These are phyloP conservation scores for Ophiosphaerella herpotricha DNA, from an alignment of 2,329 filamentous ascomycete species.

Conservation along the genomic window DNA sequence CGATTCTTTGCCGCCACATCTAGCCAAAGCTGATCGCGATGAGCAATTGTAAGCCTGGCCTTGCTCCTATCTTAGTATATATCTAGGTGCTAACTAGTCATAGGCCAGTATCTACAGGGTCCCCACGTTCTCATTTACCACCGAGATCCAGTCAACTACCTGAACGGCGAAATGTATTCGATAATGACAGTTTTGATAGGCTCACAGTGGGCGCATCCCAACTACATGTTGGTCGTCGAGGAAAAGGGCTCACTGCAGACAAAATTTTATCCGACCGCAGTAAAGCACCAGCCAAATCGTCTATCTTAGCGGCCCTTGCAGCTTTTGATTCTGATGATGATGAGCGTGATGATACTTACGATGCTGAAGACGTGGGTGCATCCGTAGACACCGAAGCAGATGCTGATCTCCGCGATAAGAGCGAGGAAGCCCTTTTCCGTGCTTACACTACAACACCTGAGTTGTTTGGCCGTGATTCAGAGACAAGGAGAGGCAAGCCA, in stretches of 20 bases:
- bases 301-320: slow-evolving; percentile 85
- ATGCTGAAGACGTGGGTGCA: slow-evolving; percentile 87
- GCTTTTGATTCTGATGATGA: slow-evolving; percentile 94
- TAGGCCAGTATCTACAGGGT: slow-evolving; percentile 20
- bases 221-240: slow-evolving; percentile 78
- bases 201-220: slow-evolving; percentile 69
- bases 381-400: slow-evolving; percentile 72
- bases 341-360: slow-evolving; percentile 96
- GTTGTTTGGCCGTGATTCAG: slow-evolving; percentile 72
- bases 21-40: slow-evolving; percentile 66
- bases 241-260: slow-evolving; percentile 69
- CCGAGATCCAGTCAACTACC: slow-evolving; percentile 65
- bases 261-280: slow-evolving; percentile 69
- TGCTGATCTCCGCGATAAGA: slow-evolving; percentile 60
- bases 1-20: slow-evolving; percentile 70
- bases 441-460: slow-evolving; percentile 68
- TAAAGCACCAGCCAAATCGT: slow-evolving; percentile 74
- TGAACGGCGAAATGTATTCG: slow-evolving; percentile 73
- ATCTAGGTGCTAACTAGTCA: slow-evolving; percentile 13
- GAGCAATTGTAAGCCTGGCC: slow-evolving; percentile 61
- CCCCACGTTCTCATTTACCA: slow-evolving; percentile 51
- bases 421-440: slow-evolving; percentile 75
- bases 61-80: neutral
- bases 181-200: slow-evolving; percentile 73
- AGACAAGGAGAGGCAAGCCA: slow-evolving; percentile 67